Evolutionary conservation across 176 grass and related monocot species (phyloP), one percentile per base, ranked within the genome.

Genomic region (Panicum miliaceum): DNA sequence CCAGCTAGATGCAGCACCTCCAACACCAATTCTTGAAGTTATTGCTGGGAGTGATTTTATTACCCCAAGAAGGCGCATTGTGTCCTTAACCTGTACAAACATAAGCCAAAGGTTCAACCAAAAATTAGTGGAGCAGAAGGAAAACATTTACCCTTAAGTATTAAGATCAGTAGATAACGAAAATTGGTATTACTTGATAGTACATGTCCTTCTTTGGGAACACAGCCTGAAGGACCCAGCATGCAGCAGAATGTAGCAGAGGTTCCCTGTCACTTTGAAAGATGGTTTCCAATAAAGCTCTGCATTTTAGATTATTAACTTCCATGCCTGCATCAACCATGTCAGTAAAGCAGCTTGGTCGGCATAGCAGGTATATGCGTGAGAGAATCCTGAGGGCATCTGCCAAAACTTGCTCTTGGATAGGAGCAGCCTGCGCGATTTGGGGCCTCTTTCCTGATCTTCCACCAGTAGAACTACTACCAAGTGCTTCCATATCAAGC

Each of bases 231-330:
- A 98, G 96, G 83, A 95, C 89, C 66, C 70, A 73, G 46, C 91
- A 98, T 41, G 91, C 96, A 60, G 89, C 87, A 86, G 88, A 89
- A 81, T 95, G 96, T 36, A 98, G 85, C 71, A 98, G 68, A 76
- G 89, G 87, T 73, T 92, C 96, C 68, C 87, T 89, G 80, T 98
- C 96, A 90, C 93, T 95, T 87, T 95, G 96, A 90, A 98, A 95
- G 74, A 98, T 82, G 60, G 87, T 87, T 91, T 98, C 96, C 76
- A 98, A 66, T 71, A 95, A 88, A 77, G 63, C 42, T 82, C 89
- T 85, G 89, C 93, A 98, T 45, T 88, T 93, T 47, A 95, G 73
- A 56, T 89, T 92, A 81, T 80, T 80, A 57, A 98, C 73, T 67
- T 92, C 82, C 56, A 83, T 73, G 40, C 86, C 77, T 80, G 66